Conservation (phyloP, 192 early-diverging fungal genomes). For the Borealophlyctis nickersoniae region DNA sequence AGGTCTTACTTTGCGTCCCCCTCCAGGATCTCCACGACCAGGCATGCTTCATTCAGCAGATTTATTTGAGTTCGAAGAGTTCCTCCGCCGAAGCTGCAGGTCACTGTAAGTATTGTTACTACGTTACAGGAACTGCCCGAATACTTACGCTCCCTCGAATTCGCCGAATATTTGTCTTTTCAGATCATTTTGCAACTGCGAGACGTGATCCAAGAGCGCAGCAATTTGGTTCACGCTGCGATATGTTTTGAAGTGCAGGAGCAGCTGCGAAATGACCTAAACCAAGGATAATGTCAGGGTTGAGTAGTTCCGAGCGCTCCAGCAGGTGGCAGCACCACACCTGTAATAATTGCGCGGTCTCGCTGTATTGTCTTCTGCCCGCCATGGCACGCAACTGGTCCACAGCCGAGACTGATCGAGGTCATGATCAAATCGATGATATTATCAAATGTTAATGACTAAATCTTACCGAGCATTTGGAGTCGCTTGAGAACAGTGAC, state of each 20-base stretch:
- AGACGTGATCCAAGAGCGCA: slow-evolving; percentile 59
- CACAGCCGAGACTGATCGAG: slow-evolving; percentile 58
- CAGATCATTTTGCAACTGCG: slow-evolving; percentile 59
- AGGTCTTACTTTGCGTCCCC: slow-evolving; percentile 54
- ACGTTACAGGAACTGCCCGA: background rate
- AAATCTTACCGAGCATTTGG: slow-evolving; percentile 77
- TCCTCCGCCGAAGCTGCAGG: slow-evolving; percentile 39
- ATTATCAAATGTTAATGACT: background rate
- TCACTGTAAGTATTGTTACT: background rate
- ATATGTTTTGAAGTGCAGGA: slow-evolving; percentile 72
- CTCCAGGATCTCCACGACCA: slow-evolving; percentile 69
- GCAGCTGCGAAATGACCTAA: slow-evolving; percentile 73
- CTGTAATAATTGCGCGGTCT: slow-evolving; percentile 75
- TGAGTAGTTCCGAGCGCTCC: background rate
- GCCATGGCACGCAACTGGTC: slow-evolving; percentile 69
- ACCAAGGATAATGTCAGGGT: background rate
- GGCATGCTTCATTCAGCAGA: slow-evolving; percentile 71
- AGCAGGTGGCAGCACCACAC: slow-evolving; percentile 26
- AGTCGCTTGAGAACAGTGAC: slow-evolving; percentile 79
- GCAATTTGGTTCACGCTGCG: slow-evolving; percentile 74
- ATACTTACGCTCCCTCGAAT: slow-evolving; percentile 65
- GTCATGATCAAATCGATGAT: background rate
- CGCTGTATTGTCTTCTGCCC: slow-evolving; percentile 69
- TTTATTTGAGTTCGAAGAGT: slow-evolving; percentile 35
- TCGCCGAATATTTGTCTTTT: slow-evolving; percentile 64